These are phyloP conservation scores for Xylaria sp. DNA, from an alignment of 2,329 filamentous ascomycete species.

Conservation along the genomic window DNA sequence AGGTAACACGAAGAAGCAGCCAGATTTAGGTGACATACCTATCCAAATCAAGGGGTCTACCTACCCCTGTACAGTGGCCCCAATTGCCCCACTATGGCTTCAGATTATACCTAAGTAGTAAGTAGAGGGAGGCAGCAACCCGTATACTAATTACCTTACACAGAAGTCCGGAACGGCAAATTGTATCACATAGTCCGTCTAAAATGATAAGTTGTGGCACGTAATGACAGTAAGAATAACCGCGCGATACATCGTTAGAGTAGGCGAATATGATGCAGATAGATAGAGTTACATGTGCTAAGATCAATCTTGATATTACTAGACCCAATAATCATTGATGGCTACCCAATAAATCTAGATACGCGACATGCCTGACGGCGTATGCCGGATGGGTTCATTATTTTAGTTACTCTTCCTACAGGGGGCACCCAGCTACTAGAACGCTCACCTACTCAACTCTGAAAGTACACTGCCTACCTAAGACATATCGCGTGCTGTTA, in stretches of 20 bases:
- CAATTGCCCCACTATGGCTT: constrained; percentile 27
- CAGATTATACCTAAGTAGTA: neutral
- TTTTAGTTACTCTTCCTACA: too few relatives aligned
- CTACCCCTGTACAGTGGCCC: constrained; percentile 19
- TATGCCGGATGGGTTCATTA: neutral
- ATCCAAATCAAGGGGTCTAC: constrained; percentile 25
- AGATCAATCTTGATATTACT: neutral
- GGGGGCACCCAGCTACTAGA: neutral
- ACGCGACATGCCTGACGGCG: neutral
- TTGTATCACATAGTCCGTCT: too few relatives aligned
- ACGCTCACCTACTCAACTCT: neutral
- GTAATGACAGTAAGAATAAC: neutral
- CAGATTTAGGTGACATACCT: constrained; percentile 15
- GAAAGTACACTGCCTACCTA: neutral
- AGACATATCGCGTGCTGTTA: neutral
- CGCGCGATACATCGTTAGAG: neutral
- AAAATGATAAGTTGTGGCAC: neutral
- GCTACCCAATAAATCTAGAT: neutral
- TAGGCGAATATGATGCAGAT: too few relatives aligned
- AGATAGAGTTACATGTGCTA: neutral
- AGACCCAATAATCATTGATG: neutral
- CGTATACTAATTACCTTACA: neutral
- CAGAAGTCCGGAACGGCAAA: neutral
- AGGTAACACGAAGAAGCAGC: neutral
- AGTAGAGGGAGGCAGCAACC: neutral